Base-by-base conservation (phyloP, 257 asterid genomes). In the Phtheirospermum japonicum region DNA sequence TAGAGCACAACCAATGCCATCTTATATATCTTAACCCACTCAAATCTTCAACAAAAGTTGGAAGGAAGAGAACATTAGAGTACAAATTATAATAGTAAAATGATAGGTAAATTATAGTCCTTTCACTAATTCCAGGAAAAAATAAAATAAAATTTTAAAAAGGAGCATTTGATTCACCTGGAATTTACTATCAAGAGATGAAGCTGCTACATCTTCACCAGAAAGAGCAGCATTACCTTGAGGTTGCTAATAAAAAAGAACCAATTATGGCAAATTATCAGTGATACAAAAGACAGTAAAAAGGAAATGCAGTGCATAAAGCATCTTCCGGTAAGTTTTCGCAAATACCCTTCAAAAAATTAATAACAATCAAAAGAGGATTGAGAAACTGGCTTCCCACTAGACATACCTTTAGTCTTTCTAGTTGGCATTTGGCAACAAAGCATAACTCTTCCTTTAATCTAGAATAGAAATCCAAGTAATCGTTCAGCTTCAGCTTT, bases 381-480 rank as follows among this genome's bases (percentile, higher is more conserved):
- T 14, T 51, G 20, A 23, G 34, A 64, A 31, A 61, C 31, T 53
- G 50, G 36, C 50, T 67, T 66, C 30, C 23, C 32, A 12, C 10
- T 33, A 62, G 34, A 31, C 65, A 63, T 71, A 89, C 96, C 95
- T 82, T 76, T 45, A 82, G 73, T 53, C 64, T 77, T 45, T 71
- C 72, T 37, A 77, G 71, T 43, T 86, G 90, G 67, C 57, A 20
- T 59, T 78, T 77, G 45, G 77, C 74, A 43, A 71, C 71, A 67
- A 73, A 57, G 76, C 65, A 66, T 58, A 89, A 71, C 62, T 67
- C 82, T 54, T 81, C 76, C 69, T 76, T 79, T 66, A 89, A 76
- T 70, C 78, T 70, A 50, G 74, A 74, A 70, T 86, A 89, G 69
- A 83, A 84, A 61, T 82, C 87, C 69, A 89, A 59, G 70, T 65